Evolutionary conservation across 1,284 basidiomycete species (phyloP).

Genomic region (Malassezia nana): DNA sequence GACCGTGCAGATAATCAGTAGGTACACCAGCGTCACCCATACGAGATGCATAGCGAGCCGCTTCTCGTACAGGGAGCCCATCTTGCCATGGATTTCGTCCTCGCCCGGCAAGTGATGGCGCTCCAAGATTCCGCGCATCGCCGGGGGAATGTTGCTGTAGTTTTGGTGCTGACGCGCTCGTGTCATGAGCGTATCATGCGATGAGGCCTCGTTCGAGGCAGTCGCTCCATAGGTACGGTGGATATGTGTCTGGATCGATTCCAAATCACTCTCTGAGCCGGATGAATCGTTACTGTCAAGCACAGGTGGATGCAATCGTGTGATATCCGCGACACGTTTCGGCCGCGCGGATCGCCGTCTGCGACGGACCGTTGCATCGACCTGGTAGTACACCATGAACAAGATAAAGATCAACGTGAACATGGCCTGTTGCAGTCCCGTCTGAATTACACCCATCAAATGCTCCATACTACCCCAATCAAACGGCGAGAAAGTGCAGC

Average conservation of each 20-base stretch:
- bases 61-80: slow-evolving; percentile 57
- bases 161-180: background rate
- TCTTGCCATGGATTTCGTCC: slow-evolving; percentile 7
- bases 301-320: background rate
- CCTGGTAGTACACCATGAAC: slow-evolving; percentile 84
- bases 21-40: slow-evolving; percentile 62
- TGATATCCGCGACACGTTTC: slow-evolving; percentile 3
- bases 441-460: slow-evolving; percentile 72
- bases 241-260: slow-evolving; percentile 42
- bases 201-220: background rate
- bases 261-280: slow-evolving; percentile 37
- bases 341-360: slow-evolving; percentile 49
- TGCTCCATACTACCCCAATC: slow-evolving; percentile 56
- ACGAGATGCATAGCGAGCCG: slow-evolving; percentile 62
- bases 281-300: slow-evolving; percentile 24
- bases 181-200: slow-evolving; percentile 4
- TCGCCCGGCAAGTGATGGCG: slow-evolving; percentile 10
- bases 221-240: slow-evolving; percentile 32
- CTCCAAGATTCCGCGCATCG: slow-evolving; percentile 16
- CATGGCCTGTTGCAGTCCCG: slow-evolving; percentile 72
- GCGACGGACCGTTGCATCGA: slow-evolving; percentile 21
- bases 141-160: slow-evolving; percentile 4
- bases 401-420: slow-evolving; percentile 69
- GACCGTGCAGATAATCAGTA: slow-evolving; percentile 54
- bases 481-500: slow-evolving; percentile 58